phyloP scores from a whole-genome alignment of 2,329 filamentous ascomycete species.

The Chaetoscypha palmicola region DNA sequence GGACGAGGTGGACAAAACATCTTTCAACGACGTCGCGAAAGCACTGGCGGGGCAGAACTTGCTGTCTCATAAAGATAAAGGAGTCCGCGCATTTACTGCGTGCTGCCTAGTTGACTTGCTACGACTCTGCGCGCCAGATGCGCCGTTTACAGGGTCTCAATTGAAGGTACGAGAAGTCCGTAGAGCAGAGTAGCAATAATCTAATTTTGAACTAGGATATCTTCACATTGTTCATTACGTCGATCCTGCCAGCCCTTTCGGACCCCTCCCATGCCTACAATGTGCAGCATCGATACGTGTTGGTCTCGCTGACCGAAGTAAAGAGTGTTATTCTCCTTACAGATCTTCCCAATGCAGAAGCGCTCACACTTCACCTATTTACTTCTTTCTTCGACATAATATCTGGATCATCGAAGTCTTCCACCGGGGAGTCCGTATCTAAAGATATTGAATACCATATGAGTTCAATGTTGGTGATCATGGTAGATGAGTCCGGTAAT shows the following conservation, averaged over 20 bases:
- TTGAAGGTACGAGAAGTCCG: slow-evolving; percentile 63
- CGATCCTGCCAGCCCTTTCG: slow-evolving; percentile 76
- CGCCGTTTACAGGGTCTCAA: slow-evolving; percentile 84
- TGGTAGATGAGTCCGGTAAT: slow-evolving; percentile 78
- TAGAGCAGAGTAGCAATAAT: background rate
- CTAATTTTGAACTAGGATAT: slow-evolving; percentile 60
- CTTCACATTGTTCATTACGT: slow-evolving; percentile 80
- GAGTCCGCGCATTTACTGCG: slow-evolving; percentile 81
- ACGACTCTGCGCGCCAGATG: slow-evolving; percentile 86
- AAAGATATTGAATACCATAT: slow-evolving; percentile 94
- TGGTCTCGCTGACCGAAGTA: slow-evolving; percentile 81
- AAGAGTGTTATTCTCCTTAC: slow-evolving; percentile 91
- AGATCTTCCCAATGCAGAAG: slow-evolving; percentile 76
- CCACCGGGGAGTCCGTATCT: slow-evolving; percentile 72
- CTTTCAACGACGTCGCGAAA: slow-evolving; percentile 75
- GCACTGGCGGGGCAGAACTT: slow-evolving; percentile 78
- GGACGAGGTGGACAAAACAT: slow-evolving; percentile 74
- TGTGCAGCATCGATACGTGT: slow-evolving; percentile 83
- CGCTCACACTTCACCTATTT: slow-evolving; percentile 75
- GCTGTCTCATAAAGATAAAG: slow-evolving; percentile 84
- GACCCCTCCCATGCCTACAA: slow-evolving; percentile 87
- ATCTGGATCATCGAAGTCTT: slow-evolving; percentile 66
- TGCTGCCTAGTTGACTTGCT: slow-evolving; percentile 91
- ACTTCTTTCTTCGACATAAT: slow-evolving; percentile 88
- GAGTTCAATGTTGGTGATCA: slow-evolving; percentile 72